These are phyloP conservation scores for Isatis lusitanica DNA, from an alignment of 441 rosid genomes.

Conservation along the genomic window DNA sequence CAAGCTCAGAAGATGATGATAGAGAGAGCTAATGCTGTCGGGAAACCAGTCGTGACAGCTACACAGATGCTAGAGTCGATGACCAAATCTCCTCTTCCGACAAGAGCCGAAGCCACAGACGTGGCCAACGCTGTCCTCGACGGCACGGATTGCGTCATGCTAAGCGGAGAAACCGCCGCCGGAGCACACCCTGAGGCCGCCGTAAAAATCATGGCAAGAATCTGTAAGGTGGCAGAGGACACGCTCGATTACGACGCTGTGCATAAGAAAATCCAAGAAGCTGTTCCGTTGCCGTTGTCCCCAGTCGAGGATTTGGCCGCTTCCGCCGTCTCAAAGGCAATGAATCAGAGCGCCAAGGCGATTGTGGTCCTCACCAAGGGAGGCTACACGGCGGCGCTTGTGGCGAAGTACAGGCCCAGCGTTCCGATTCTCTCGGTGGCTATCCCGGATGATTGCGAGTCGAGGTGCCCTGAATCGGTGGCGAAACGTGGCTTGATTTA, in stretches of 20 bases:
- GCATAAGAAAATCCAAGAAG: constrained; percentile 43
- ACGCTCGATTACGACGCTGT: constrained; percentile 44
- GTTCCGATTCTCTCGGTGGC: constrained; percentile 54
- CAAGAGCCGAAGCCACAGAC: constrained; percentile 74
- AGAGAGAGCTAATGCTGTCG: constrained; percentile 49
- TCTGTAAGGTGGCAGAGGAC: constrained; percentile 62
- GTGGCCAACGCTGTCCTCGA: constrained; percentile 77
- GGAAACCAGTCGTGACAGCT: constrained; percentile 70
- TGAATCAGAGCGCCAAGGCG: constrained; percentile 41
- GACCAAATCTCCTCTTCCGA: constrained; percentile 70
- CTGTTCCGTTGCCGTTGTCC: constrained; percentile 51
- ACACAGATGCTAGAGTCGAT: constrained; percentile 76
- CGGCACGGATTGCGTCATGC: constrained; percentile 75
- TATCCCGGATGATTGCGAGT: constrained; percentile 70
- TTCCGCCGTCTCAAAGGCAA: constrained; percentile 52
- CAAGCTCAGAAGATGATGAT: constrained; percentile 72
- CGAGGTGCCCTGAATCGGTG: constrained; percentile 53
- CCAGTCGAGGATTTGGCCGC: constrained; percentile 63
- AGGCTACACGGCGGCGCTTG: constrained; percentile 55
- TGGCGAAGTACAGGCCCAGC: constrained; percentile 60
- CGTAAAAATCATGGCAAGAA: constrained; percentile 62
- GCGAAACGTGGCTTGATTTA: constrained; percentile 61
- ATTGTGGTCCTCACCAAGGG: constrained; percentile 60
- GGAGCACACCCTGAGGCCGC: constrained; percentile 63
- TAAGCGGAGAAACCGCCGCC: constrained; percentile 76